These are phyloP conservation scores for Cryptococcus hybrid DNA, from an alignment of 1,284 basidiomycete genomes.

Conservation along the genomic window DNA sequence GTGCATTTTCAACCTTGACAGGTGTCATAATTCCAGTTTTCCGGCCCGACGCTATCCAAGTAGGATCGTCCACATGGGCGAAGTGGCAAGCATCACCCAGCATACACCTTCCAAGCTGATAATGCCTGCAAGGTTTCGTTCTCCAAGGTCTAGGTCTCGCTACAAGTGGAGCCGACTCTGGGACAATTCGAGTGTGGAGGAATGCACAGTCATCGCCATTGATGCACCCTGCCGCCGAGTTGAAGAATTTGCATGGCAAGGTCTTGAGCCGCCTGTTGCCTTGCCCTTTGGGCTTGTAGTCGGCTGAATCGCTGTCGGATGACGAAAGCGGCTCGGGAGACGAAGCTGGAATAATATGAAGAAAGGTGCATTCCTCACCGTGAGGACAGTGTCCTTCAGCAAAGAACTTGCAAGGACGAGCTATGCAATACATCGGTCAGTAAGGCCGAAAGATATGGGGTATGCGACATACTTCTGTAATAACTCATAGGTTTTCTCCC, in stretches of 20 bases:
- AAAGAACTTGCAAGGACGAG: conserved; percentile 43
- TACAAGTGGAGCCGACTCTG: conserved; percentile 24
- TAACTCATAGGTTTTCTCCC: conserved; percentile 25
- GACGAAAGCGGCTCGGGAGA: conserved; percentile 9
- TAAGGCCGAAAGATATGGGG: not conserved
- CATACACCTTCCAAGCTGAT: conserved; percentile 36
- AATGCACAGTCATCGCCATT: conserved; percentile 39
- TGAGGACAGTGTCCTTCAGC: conserved; percentile 42
- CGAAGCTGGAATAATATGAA: conserved; percentile 17
- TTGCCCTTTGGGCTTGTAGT: not conserved
- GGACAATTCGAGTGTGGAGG: conserved; percentile 41
- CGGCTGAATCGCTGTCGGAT: conserved; percentile 9
- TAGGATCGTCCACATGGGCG: conserved; percentile 38
- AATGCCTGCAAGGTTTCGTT: conserved; percentile 45
- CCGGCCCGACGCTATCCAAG: conserved; percentile 10
- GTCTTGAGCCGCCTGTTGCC: conserved; percentile 18
- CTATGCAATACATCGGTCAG: conserved; percentile 6
- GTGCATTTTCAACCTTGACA: conserved; percentile 4
- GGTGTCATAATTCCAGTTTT: conserved; percentile 14
- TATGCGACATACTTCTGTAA: conserved; percentile 35
- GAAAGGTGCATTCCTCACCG: conserved; percentile 42
- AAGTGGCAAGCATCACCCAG: conserved; percentile 48
- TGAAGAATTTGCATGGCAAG: conserved; percentile 45
- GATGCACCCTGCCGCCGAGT: conserved; percentile 41
- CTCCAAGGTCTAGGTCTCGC: conserved; percentile 42